Evolutionary conservation across 73 alveolate species (phyloP), one percentile per base, ranked within the genome.

Genomic region (Symbiodinium natans): DNA sequence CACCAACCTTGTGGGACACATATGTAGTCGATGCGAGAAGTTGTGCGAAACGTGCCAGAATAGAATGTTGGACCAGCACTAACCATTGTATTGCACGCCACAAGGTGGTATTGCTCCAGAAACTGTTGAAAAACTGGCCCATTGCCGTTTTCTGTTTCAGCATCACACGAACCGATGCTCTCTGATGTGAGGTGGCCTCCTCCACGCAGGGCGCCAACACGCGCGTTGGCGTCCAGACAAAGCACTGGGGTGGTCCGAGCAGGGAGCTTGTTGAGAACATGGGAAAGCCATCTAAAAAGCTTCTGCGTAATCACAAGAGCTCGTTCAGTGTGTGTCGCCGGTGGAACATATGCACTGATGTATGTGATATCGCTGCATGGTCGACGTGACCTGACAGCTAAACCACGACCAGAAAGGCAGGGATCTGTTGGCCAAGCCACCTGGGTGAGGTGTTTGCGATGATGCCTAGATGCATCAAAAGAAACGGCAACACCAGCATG

Each of bases 401-500:
- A 36, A 1, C 41, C 83, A 2, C 83, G 83, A 1, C 83, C 83
- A 19, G 23, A 19, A 1, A 9, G 31, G 39, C 36, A 71, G 23
- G 41, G 83, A 13, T 71, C 83, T 9, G 41, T 2, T 0, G 83
- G 83, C 83, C 83, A 71, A n/a, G 83, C 34, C 19, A 71, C 39
- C 9, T 71, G 83, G 3, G 63, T 48, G 27, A 48, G 19, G 63
- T 48, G 63, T 4, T 48, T 52, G 68, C 68, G 68, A 52, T 52
- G 68, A 36, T 71, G 83, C 41, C 11, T 33, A 29, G 83, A 21
- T 11, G 34, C 39, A 6, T 27, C 83, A 33, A 71, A n/a, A 0
- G 83, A 71, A 71, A 71, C 25, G 38, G 83, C 11, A 11, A 71
- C 83, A 3, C 83, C 83, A 33, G 83, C 83, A 71, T 71, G 83